Conservation (phyloP, 164 flowering plant species). For the Dillenia suffruticosa region DNA sequence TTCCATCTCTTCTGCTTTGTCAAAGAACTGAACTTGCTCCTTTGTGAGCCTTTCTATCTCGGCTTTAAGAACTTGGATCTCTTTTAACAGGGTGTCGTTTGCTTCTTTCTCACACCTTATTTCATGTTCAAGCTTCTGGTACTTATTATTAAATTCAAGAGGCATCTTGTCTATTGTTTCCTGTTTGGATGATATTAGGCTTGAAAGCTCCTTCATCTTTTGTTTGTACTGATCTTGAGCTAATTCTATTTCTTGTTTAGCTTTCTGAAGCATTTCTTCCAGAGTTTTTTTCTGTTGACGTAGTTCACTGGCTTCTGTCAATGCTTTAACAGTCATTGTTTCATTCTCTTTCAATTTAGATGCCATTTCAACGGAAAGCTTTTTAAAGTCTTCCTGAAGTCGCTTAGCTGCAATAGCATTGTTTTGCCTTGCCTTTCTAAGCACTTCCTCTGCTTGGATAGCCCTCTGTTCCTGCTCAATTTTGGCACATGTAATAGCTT, state of each 20-base stretch:
- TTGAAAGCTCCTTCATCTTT: conserved; percentile 39
- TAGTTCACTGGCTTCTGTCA: conserved; percentile 66
- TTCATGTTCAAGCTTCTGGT: conserved; percentile 44
- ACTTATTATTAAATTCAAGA: conserved; percentile 35
- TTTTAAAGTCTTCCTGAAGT: conserved; percentile 79
- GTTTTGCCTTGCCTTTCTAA: conserved; percentile 59
- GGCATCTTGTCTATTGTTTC: conserved; percentile 33
- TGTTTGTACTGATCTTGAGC: conserved; percentile 43
- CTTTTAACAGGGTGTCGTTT: conserved; percentile 24
- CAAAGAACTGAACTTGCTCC: conserved; percentile 32
- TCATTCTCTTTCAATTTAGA: conserved; percentile 80
- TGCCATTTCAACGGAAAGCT: conserved; percentile 77
- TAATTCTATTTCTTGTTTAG: conserved; percentile 44
- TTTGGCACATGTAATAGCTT: conserved; percentile 45
- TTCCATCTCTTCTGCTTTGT: conserved; percentile 31
- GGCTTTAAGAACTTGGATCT: conserved; percentile 34
- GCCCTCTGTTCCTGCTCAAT: conserved; percentile 94
- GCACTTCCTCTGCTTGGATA: conserved; percentile 72
- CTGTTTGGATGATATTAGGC: conserved; percentile 28
- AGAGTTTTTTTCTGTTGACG: conserved; percentile 47
- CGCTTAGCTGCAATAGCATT: conserved; percentile 75
- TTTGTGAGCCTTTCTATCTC: conserved; percentile 38
- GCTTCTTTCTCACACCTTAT: conserved; percentile 40
- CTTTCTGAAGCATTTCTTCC: conserved; percentile 50
- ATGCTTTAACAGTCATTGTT: conserved; percentile 63